These are phyloP conservation scores for Nyctanthes arbortristis DNA, from an alignment of 257 asterid genomes.

Conservation along the genomic window DNA sequence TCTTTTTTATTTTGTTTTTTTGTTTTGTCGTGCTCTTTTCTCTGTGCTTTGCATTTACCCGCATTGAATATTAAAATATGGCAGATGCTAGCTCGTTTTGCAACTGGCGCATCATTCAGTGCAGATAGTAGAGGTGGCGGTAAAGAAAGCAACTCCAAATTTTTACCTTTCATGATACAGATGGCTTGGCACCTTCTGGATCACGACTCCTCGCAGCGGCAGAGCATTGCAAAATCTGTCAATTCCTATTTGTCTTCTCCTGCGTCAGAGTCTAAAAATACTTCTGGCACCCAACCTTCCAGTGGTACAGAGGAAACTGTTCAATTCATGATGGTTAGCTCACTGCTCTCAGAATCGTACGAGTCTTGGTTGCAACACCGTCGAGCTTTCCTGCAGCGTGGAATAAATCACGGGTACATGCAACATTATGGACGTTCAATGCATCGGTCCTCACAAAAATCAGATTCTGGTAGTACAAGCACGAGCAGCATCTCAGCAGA, in stretches of 20 bases:
- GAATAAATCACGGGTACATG: slow-evolving; percentile 86
- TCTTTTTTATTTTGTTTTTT: background rate
- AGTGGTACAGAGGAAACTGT: slow-evolving; percentile 88
- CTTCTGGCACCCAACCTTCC: slow-evolving; percentile 59
- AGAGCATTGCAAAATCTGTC: slow-evolving; percentile 63
- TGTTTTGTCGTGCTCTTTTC: background rate
- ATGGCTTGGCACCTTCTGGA: slow-evolving; percentile 92
- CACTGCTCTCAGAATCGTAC: slow-evolving; percentile 86
- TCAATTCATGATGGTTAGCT: slow-evolving; percentile 98
- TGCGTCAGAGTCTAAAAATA: slow-evolving; percentile 52
- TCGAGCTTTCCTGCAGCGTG: slow-evolving; percentile 77
- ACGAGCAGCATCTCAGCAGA: slow-evolving; percentile 32
- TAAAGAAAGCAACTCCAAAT: slow-evolving; percentile 87
- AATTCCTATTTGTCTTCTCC: slow-evolving; percentile 65
- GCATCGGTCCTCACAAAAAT: slow-evolving; percentile 43
- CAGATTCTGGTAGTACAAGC: slow-evolving; percentile 39
- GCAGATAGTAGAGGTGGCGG: slow-evolving; percentile 96
- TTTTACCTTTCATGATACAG: slow-evolving; percentile 89
- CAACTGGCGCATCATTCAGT: slow-evolving; percentile 90
- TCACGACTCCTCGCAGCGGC: slow-evolving; percentile 78
- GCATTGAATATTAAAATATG: slow-evolving; percentile 11
- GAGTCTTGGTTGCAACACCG: slow-evolving; percentile 95
- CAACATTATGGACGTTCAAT: slow-evolving; percentile 71
- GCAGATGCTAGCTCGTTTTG: slow-evolving; percentile 99
- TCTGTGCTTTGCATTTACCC: background rate